Percentiles rank a stretch among this genome's conserved stretches.
phyloP scores from a whole-genome alignment of 1,139 yeast species.

The Chernovozyma aurita region DNA sequence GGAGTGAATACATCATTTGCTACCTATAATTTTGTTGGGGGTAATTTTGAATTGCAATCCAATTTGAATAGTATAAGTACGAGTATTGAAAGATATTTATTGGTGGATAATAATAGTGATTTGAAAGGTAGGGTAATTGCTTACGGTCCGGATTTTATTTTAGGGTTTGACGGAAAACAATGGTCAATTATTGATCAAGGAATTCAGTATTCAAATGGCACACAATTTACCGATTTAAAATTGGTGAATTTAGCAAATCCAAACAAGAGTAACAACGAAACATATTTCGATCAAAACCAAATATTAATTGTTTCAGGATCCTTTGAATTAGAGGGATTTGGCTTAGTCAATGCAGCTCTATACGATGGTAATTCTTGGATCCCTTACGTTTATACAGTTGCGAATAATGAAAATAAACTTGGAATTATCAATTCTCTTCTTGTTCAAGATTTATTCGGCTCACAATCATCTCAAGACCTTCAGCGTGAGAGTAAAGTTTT shows the following conservation, averaged over 20 bases:
- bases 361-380: conserved; percentile 70
- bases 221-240: conserved; percentile 38
- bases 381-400: conserved; percentile 51
- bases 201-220: conserved; percentile 23
- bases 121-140: conserved; percentile 51
- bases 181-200: conserved; percentile 43
- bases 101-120: conserved; percentile 41
- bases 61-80: conserved; percentile 24
- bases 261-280: conserved; percentile 20
- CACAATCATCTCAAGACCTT: conserved; percentile 36
- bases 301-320: conserved; percentile 62
- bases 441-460: conserved; percentile 33
- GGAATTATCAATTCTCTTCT: conserved; percentile 33
- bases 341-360: conserved; percentile 61
- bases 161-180: conserved; percentile 45
- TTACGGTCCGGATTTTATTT: conserved; percentile 46
- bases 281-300: conserved; percentile 38
- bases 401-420: conserved; percentile 14
- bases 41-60: conserved; percentile 16
- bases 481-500: conserved; percentile 16
- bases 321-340: conserved; percentile 48
- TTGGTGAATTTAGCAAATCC: conserved; percentile 31
- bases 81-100: conserved; percentile 43
- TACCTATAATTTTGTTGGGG: conserved; percentile 47
- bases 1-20: conserved; percentile 37